Evolutionary conservation across 1,284 basidiomycete genomes (phyloP), one percentile per base, ranked within the genome.

Genomic region (Nidula niveotomentosa): DNA sequence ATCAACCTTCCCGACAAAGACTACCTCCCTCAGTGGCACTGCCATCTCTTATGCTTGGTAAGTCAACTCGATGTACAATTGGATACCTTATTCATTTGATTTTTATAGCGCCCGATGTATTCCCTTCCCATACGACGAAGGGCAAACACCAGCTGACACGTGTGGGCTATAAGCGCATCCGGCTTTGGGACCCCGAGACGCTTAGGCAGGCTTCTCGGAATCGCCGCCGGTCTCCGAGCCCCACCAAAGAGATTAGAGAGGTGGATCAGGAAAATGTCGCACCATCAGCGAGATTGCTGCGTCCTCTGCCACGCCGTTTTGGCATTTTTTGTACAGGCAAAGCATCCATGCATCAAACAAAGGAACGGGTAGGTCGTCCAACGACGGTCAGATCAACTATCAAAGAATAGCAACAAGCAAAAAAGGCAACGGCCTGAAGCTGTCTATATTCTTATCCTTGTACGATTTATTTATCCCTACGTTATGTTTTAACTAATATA

Each of bases 281-380:
- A 7, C 56, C 50, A 53, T 53, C 52, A 15, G 15, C 54, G 8
- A 49, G 55, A 30, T 53, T 65, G 15, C 46, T 61, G n/a, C 62
- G 63, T n/a, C 66, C 68, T 1, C 52, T 64, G 18, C 62, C 56
- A 34, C 60, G 62, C 15, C 65, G 65, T 8, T 70, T 68, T 57
- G 69, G 69, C 6, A 70, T 70, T 51, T 72, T 68, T 44, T 70
- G 65, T 52, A 70, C 67, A 8, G 60, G 62, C 13, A 70, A 70
- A 46, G 60, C 55, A 15, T 68, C 69, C 6, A 69, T 69, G 69
- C 63, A 65, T 47, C 59, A 59, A 50, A 51, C 59, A 48, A 54
- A 51, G 12, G 58, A 61, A 45, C 52, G 55, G 12, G 49, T 59
- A 10, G 50, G 60, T 35, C 61, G 58, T 36, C 49, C 47, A 36